Conservation (phyloP, 176 grass and related monocot genomes). For the Ampelocalamus luodianensis region DNA sequence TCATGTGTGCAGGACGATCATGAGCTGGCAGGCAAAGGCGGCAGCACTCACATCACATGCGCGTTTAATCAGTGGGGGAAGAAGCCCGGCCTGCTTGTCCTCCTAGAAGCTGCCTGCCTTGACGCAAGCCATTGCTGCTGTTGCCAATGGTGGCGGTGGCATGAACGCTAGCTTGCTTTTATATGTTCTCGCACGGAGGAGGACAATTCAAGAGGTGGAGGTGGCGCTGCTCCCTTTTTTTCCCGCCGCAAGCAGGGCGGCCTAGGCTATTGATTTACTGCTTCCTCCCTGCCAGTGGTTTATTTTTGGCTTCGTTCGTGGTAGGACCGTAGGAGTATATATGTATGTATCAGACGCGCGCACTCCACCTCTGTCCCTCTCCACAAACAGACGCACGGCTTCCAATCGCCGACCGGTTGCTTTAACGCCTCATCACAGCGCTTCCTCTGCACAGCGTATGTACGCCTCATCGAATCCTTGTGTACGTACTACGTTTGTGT, state of each 20-base stretch:
- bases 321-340: neutral
- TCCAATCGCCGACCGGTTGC: neutral
- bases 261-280: neutral
- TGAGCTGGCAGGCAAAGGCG: neutral
- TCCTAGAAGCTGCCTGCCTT: neutral
- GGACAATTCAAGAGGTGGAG: neutral
- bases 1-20: neutral
- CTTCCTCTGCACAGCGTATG: neutral
- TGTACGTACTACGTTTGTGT: neutral
- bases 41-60: neutral
- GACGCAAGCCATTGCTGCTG: neutral
- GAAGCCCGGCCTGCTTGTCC: neutral
- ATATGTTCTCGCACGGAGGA: neutral
- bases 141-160: neutral
- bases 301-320: neutral
- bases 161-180: neutral
- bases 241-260: conserved; percentile 8
- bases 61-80: neutral
- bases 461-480: neutral
- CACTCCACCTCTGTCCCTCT: neutral
- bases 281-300: neutral
- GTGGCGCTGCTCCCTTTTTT: conserved; percentile 25
- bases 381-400: neutral
- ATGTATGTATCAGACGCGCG: neutral
- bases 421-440: neutral